Evolutionary conservation across 129 eudicot species (phyloP).

Genomic region (Saposhnikovia divaricata): DNA sequence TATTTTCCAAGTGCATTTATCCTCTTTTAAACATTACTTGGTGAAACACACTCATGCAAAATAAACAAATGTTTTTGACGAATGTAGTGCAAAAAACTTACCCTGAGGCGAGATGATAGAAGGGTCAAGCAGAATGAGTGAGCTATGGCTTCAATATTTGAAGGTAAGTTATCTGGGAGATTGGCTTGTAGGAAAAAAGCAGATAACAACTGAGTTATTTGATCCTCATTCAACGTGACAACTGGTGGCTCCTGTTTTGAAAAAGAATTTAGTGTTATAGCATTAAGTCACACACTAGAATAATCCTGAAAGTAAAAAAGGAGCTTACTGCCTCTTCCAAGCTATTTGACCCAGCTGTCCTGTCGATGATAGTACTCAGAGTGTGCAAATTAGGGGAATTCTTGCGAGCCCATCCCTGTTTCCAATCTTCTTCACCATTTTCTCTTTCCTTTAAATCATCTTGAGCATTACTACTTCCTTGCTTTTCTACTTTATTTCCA

Average conservation of each 20-base stretch:
- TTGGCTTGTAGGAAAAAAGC: conserved; percentile 83
- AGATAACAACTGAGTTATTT: conserved; percentile 65
- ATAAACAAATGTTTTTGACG: background rate
- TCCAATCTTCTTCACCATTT: conserved; percentile 44
- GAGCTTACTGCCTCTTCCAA: conserved; percentile 52
- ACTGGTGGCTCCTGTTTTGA: conserved; percentile 62
- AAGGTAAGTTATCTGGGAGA: conserved; percentile 75
- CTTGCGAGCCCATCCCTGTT: conserved; percentile 57
- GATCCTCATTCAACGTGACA: conserved; percentile 76
- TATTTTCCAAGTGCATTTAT: background rate
- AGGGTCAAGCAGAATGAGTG: conserved; percentile 79
- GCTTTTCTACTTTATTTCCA: conserved; percentile 32
- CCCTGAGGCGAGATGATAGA: conserved; percentile 56
- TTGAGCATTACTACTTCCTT: conserved; percentile 26
- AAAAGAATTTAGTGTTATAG: background rate
- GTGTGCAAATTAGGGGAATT: conserved; percentile 73
- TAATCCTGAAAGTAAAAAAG: background rate
- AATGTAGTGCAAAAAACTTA: conserved; percentile 12
- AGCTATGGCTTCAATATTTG: conserved; percentile 79
- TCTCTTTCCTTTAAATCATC: conserved; percentile 41
- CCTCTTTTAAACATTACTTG: background rate
- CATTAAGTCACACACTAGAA: background rate
- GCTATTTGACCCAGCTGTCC: conserved; percentile 49
- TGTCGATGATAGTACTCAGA: conserved; percentile 56
- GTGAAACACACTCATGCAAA: background rate